A percentile compares a stretch with the other conserved stretches of the same genome.
Conservation (phyloP, 768 basidiomycete species). For the Hypsizygus marmoreus region DNA sequence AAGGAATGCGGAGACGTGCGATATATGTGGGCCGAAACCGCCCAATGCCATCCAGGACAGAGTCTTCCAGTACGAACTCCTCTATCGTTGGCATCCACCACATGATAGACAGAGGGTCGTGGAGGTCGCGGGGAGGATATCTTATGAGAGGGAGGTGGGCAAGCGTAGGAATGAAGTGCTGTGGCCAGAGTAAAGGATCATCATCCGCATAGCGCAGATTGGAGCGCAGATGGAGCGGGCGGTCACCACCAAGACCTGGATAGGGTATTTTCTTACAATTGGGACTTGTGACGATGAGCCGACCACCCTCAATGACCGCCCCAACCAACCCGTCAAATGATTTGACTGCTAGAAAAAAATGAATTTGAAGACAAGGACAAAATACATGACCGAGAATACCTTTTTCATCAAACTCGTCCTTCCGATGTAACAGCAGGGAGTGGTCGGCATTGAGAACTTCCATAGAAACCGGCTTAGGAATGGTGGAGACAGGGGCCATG, state of each 20-base stretch:
- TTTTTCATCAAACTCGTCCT: too few relatives aligned
- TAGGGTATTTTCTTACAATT: constrained; percentile 1
- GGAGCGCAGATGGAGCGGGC: constrained; percentile 1
- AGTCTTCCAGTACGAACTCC: not conserved
- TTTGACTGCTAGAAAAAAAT: too few relatives aligned
- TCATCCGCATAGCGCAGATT: constrained; percentile 1
- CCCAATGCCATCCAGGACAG: constrained; percentile 3
- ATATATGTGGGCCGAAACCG: too few relatives aligned
- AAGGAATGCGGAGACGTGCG: too few relatives aligned
- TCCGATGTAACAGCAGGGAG: too few relatives aligned
- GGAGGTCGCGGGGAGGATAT: not conserved
- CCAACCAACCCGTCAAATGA: constrained; percentile 4
- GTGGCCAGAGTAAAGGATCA: constrained; percentile 6
- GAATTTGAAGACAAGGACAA: too few relatives aligned
- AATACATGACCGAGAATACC: too few relatives aligned
- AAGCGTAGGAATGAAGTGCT: constrained; percentile 1
- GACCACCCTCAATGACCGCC: not conserved
- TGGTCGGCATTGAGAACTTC: too few relatives aligned
- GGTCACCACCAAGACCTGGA: constrained; percentile 4
- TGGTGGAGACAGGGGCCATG: too few relatives aligned
- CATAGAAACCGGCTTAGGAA: too few relatives aligned
- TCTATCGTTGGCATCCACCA: not conserved
- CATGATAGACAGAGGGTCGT: not conserved
- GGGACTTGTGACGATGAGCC: constrained; percentile 2
- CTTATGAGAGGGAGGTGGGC: constrained; percentile 1